phyloP scores from a whole-genome alignment of 768 basidiomycete species.

The Mycena haematopus region DNA sequence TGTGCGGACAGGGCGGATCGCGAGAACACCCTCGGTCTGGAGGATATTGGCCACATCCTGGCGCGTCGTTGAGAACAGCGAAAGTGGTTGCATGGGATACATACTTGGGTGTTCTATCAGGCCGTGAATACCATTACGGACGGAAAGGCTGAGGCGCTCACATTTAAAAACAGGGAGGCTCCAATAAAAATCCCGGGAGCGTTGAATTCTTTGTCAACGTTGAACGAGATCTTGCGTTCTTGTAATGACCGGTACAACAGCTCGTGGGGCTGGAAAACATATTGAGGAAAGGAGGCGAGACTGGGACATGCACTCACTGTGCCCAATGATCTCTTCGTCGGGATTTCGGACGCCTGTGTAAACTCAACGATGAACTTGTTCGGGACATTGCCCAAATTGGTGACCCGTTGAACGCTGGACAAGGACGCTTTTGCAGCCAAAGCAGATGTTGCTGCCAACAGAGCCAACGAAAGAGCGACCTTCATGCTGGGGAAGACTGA shows the following conservation, averaged over 20 bases:
- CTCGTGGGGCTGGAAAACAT: slow-evolving; percentile 50
- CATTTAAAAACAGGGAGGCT: slow-evolving; percentile 56
- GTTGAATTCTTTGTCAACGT: slow-evolving; percentile 60
- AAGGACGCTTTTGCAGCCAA: neutral
- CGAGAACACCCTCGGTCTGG: slow-evolving; percentile 42
- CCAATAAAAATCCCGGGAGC: slow-evolving; percentile 64
- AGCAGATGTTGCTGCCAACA: neutral
- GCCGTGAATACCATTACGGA: neutral
- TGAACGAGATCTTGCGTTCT: slow-evolving; percentile 50
- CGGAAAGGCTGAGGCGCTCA: slow-evolving; percentile 33
- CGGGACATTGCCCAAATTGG: slow-evolving; percentile 46
- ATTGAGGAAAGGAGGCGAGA: too few relatives aligned
- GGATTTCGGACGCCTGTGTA: slow-evolving; percentile 45
- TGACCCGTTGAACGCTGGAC: slow-evolving; percentile 41
- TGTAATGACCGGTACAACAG: slow-evolving; percentile 54
- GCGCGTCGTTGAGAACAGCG: neutral
- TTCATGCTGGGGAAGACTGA: neutral
- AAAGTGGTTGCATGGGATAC: slow-evolving; percentile 4
- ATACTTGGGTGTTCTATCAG: slow-evolving; percentile 37
- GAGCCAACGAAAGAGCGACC: neutral
- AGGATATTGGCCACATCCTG: slow-evolving; percentile 45
- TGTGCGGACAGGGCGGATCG: slow-evolving; percentile 45
- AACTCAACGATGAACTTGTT: slow-evolving; percentile 68
- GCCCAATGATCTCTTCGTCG: slow-evolving; percentile 41
- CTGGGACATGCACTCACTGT: slow-evolving; percentile 18